These are phyloP conservation scores for Mycosphaerella sp. DNA, from an alignment of 2,329 filamentous ascomycete species.

Conservation along the genomic window DNA sequence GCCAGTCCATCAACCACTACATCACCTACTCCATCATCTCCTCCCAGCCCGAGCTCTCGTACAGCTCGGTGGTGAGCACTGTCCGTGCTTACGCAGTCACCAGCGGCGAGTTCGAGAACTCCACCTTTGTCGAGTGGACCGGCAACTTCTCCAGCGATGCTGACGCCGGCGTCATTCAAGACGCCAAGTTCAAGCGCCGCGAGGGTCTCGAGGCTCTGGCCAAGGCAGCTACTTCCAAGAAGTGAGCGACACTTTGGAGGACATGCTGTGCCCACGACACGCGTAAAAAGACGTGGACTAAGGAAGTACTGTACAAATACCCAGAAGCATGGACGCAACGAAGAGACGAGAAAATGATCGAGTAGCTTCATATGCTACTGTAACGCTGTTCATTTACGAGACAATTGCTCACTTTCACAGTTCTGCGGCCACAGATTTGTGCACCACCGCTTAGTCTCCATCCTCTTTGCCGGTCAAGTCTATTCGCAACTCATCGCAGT, in stretches of 20 bases:
- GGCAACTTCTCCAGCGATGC: slow-evolving; percentile 66
- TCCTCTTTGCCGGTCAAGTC: too few species aligned
- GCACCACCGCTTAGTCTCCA: not conserved
- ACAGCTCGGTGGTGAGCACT: slow-evolving; percentile 61
- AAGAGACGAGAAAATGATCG: slow-evolving; percentile 8
- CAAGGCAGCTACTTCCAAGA: slow-evolving; percentile 35
- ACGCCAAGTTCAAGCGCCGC: slow-evolving; percentile 70
- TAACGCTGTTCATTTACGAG: not conserved
- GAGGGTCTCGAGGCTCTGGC: slow-evolving; percentile 64
- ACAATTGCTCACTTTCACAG: not conserved
- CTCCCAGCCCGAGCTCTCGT: slow-evolving; percentile 57
- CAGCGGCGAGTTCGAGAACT: slow-evolving; percentile 57
- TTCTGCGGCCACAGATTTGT: not conserved
- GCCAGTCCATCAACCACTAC: slow-evolving; percentile 63
- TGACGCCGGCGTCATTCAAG: slow-evolving; percentile 64
- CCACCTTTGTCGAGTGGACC: slow-evolving; percentile 62
- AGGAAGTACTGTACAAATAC: slow-evolving; percentile 1
- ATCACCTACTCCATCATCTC: slow-evolving; percentile 69
- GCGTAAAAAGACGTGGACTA: not conserved
- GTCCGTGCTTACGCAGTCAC: slow-evolving; percentile 61
- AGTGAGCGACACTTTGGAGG: slow-evolving; percentile 9
- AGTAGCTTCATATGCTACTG: not conserved
- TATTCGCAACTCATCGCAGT: too few species aligned
- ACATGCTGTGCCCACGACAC: not conserved
- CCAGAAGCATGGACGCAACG: slow-evolving; percentile 9